These are phyloP conservation scores for Acanthochlamys bracteata DNA, from an alignment of 106 monocot species.

Conservation along the genomic window DNA sequence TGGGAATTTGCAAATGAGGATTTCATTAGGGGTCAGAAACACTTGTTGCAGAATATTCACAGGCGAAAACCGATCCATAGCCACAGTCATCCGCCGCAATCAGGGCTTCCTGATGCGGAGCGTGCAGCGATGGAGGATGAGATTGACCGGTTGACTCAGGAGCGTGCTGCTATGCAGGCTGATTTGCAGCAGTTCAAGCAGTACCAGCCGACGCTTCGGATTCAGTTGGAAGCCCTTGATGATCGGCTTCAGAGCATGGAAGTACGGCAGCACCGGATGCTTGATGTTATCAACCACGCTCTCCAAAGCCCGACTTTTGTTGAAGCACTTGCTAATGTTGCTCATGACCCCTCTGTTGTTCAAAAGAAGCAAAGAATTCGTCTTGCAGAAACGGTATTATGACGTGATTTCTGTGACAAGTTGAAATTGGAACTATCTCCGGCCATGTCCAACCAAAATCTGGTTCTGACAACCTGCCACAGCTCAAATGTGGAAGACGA, in stretches of 20 bases:
- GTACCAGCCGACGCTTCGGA: constrained; percentile 47
- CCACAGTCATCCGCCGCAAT: constrained; percentile 54
- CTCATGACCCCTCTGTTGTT: constrained; percentile 16
- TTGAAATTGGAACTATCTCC: constrained; percentile 62
- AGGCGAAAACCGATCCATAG: constrained; percentile 87
- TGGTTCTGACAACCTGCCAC: constrained; percentile 29
- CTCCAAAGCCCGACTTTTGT: constrained; percentile 45
- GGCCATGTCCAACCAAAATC: constrained; percentile 36
- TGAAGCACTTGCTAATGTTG: constrained; percentile 43
- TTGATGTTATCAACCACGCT: constrained; percentile 47
- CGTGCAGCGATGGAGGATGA: constrained; percentile 67
- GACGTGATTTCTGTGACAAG: constrained; percentile 59
- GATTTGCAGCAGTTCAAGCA: constrained; percentile 36
- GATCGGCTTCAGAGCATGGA: constrained; percentile 61
- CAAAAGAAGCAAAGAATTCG: constrained; percentile 63
- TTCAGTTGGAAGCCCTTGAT: constrained; percentile 56
- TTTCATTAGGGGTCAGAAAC: constrained; percentile 67
- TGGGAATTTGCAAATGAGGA: constrained; percentile 91
- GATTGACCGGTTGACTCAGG: constrained; percentile 55
- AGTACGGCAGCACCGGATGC: constrained; percentile 69
- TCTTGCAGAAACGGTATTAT: constrained; percentile 17
- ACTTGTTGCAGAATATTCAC: constrained; percentile 85
- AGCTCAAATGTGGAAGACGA: constrained; percentile 38
- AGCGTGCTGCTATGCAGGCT: constrained; percentile 40
- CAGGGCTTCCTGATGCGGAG: constrained; percentile 25